These are phyloP conservation scores for Brasenia schreberi DNA, from an alignment of 164 flowering plant genomes.

Conservation along the genomic window DNA sequence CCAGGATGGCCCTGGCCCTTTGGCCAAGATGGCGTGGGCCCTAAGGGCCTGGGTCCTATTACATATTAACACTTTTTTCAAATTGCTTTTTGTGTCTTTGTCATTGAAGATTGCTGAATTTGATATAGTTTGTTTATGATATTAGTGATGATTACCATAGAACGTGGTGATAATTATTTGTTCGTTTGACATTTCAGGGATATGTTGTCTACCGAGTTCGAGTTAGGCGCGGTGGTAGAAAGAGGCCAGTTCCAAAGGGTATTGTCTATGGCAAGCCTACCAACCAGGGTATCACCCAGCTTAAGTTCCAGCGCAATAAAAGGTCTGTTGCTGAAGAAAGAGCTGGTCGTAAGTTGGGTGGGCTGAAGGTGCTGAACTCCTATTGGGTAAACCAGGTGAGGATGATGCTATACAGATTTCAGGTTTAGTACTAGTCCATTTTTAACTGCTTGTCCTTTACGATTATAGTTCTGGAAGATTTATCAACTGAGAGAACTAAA, in stretches of 20 bases:
- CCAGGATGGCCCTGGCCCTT: too few species aligned
- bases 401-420: background rate
- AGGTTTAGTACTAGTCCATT: background rate
- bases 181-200: constrained; percentile 21
- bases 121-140: background rate
- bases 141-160: background rate
- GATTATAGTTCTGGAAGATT: too few species aligned
- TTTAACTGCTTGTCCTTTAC: background rate
- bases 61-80: too few species aligned
- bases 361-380: constrained; percentile 68
- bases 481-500: too few species aligned
- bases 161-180: too few species aligned
- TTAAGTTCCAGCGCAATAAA: constrained; percentile 68
- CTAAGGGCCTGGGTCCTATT: too few species aligned
- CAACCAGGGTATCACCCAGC: constrained; percentile 60
- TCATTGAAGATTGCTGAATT: background rate
- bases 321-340: constrained; percentile 71
- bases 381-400: constrained; percentile 78
- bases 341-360: constrained; percentile 69
- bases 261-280: constrained; percentile 72
- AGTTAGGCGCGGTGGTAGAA: constrained; percentile 64
- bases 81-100: too few species aligned
- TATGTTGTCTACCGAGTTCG: constrained; percentile 70
- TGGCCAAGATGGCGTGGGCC: too few species aligned
- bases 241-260: constrained; percentile 78